A percentile compares a stretch with the other conserved stretches of the same genome.
Conservation (phyloP, 371 early-diverging fungal genomes). For the Fennellomyces sp. region DNA sequence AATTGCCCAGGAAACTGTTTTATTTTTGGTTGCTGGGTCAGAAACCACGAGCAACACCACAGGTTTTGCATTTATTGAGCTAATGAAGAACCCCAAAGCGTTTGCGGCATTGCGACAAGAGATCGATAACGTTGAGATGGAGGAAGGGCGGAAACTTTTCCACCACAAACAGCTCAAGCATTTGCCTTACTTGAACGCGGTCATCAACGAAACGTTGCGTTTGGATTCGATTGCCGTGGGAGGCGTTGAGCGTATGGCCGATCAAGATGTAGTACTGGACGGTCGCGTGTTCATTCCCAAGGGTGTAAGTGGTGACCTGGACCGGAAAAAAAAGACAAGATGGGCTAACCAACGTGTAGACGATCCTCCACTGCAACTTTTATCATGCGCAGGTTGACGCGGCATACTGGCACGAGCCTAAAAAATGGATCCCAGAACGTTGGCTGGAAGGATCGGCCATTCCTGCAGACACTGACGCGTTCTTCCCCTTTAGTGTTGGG, state of each 20-base stretch:
- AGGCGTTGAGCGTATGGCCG: constrained; percentile 23
- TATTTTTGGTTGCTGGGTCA: constrained; percentile 45
- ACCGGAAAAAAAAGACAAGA: neutral
- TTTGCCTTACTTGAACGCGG: constrained; percentile 39
- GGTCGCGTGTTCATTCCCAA: constrained; percentile 18
- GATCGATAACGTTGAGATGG: constrained; percentile 19
- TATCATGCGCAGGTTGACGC: constrained; percentile 23
- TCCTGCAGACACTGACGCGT: constrained; percentile 28
- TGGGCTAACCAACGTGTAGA: neutral
- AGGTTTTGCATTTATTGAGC: constrained; percentile 33
- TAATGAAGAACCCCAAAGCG: constrained; percentile 26
- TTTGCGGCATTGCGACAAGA: constrained; percentile 30
- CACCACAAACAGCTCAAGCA: constrained; percentile 33
- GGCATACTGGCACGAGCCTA: constrained; percentile 29
- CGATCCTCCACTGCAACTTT: constrained; percentile 10
- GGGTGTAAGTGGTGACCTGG: constrained; percentile 8
- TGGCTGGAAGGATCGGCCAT: constrained; percentile 22
- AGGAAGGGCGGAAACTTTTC: constrained; percentile 15
- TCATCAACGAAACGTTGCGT: constrained; percentile 41
- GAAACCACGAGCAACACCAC: constrained; percentile 43
- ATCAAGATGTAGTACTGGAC: constrained; percentile 16
- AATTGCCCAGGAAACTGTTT: constrained; percentile 35
- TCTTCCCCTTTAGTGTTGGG: constrained; percentile 47
- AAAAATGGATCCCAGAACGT: constrained; percentile 33
- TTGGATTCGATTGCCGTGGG: constrained; percentile 28